Conservation (phyloP, 371 early-diverging fungal genomes). For the Choanephora cucurbitarum region DNA sequence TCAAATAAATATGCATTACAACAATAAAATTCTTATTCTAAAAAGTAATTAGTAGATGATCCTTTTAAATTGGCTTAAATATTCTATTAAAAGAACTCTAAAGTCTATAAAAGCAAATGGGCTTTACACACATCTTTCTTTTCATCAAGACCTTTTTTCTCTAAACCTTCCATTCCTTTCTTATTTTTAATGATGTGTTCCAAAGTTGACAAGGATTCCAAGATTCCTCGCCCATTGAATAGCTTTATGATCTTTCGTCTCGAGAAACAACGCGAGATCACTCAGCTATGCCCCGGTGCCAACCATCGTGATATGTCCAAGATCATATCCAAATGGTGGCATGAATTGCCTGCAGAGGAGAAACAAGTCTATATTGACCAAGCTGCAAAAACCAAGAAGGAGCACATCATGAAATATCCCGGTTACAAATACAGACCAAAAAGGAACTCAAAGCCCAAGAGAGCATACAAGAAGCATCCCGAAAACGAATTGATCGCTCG, state of each 20-base stretch:
- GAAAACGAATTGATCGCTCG: constrained; percentile 1
- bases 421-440: background rate
- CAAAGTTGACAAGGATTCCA: background rate
- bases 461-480: constrained; percentile 1
- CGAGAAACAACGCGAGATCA: constrained; percentile 65
- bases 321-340: constrained; percentile 74
- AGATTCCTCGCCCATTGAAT: constrained; percentile 47
- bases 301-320: constrained; percentile 71
- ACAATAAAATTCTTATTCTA: no score
- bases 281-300: constrained; percentile 54
- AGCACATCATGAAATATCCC: constrained; percentile 41
- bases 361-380: constrained; percentile 58
- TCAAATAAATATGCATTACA: no score
- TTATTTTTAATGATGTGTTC: no score
- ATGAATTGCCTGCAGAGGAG: constrained; percentile 49
- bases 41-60: no score
- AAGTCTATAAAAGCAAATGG: no score
- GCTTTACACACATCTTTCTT: no score
- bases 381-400: constrained; percentile 54
- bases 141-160: no score
- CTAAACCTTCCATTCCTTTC: no score
- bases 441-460: background rate
- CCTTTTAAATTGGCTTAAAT: no score
- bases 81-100: no score
- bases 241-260: constrained; percentile 69